Base-by-base conservation (phyloP, 495 filamentous ascomycete species). In the Patellaria atrata region DNA sequence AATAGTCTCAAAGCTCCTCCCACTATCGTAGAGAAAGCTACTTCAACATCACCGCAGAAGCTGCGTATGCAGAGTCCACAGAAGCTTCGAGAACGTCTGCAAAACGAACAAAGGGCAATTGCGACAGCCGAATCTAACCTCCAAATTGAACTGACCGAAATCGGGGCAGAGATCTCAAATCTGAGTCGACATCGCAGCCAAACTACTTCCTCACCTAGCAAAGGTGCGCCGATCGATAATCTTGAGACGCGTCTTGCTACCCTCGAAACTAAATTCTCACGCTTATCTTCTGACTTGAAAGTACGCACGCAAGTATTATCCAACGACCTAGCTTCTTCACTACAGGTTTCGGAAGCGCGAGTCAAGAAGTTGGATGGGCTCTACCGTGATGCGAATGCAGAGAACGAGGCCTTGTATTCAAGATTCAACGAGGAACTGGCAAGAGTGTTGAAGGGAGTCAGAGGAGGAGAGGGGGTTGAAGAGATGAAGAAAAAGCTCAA, bases 321-420 rank as follows among this genome's bases (percentile, higher is more conserved):
- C 33, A 63, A 58, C 37, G 80, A 87, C 38, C 42, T 86, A 29
- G 76, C 82, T 30, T 70, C 64, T 7, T 74, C 70, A 1, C 64
- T 92, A 4, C 61, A 71, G 22, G 70, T 79, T 2, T 73, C 67
- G 37, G 83, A 94, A 50, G 67, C 63, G 30, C 87, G 89, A 36
- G 77, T 76, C 27, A 78, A 74, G 47, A 78, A 82, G 25, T 70
- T 94, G 22, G 86, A 94, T 52, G 81, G 89, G 54, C 57, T 93
- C 22, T 89, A 91, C 58, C 80, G 83, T 39, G 79, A 93, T 47
- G 71, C 76, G 12, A 87, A 75, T 49, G 82, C 82, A 0, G 89
- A 96, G 62, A 97, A 94, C 44, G 87, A 94, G 57, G 71, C 89
- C 30, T 64, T 94, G 24, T 94, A 94, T 53, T 81, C 86, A 44